Percentiles rank a stretch among this genome's conserved stretches.
These are phyloP conservation scores for Suhomyces panamericanus DNA, from an alignment of 1,139 yeast genomes.

Conservation along the genomic window DNA sequence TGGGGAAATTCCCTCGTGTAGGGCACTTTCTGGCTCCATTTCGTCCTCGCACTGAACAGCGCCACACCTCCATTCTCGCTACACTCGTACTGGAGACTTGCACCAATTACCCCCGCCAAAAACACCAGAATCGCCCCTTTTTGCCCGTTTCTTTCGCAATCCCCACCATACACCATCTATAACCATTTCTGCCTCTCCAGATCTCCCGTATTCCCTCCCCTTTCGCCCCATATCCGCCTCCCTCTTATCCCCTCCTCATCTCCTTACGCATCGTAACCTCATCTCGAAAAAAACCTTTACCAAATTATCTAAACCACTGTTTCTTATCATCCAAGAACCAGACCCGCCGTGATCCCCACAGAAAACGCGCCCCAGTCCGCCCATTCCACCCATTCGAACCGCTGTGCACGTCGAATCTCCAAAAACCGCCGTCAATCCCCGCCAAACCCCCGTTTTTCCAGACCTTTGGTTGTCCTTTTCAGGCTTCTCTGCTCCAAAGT, in stretches of 20 bases:
- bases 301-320: not conserved
- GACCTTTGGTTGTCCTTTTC: not conserved
- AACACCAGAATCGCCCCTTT: too few species aligned
- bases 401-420: not conserved
- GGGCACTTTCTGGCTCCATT: too few species aligned
- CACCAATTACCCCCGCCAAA: too few species aligned
- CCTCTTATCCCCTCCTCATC: constrained; percentile 1
- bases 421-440: not conserved
- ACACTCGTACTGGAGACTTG: not conserved
- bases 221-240: not conserved
- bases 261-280: constrained; percentile 13
- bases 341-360: not conserved
- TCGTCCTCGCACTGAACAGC: too few species aligned
- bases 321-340: not conserved
- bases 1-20: too few species aligned
- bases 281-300: constrained; percentile 14
- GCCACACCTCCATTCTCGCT: not conserved
- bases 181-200: not conserved
- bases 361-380: not conserved
- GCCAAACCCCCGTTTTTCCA: not conserved
- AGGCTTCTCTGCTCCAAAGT: not conserved
- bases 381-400: too few species aligned
- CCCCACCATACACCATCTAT: not conserved
- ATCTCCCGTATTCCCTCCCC: not conserved
- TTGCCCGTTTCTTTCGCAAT: too few species aligned